Evolutionary conservation across 805 yeast species (phyloP).

Genomic region (Cephaloascus albidus): DNA sequence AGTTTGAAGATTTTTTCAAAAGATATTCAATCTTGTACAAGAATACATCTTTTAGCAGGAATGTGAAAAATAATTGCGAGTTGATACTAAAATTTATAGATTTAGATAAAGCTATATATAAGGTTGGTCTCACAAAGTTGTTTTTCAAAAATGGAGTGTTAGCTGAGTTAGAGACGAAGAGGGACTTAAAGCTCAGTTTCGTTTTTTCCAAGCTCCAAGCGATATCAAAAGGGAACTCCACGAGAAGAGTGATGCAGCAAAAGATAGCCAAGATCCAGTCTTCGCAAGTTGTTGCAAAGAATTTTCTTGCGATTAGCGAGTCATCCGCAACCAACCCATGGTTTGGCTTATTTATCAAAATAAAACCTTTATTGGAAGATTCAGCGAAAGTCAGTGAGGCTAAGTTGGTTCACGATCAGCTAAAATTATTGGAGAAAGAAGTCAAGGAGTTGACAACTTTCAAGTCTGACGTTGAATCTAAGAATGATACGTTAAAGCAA

Average conservation of each 20-base stretch:
- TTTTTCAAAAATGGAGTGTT: conserved; percentile 72
- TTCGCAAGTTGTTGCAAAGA: conserved; percentile 54
- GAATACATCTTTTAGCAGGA: conserved; percentile 30
- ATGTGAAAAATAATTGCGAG: conserved; percentile 61
- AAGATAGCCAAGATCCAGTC: conserved; percentile 59
- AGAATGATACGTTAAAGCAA: conserved; percentile 14
- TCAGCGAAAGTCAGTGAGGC: conserved; percentile 51
- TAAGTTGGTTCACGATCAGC: conserved; percentile 46
- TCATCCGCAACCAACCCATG: conserved; percentile 52
- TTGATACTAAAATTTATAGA: conserved; percentile 53
- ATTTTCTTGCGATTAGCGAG: conserved; percentile 43
- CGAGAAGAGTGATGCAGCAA: conserved; percentile 37
- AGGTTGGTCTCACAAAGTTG: conserved; percentile 63
- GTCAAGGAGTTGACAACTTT: conserved; percentile 24
- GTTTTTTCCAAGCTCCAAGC: conserved; percentile 59
- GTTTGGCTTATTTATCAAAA: conserved; percentile 61
- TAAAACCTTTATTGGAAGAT: conserved; percentile 70
- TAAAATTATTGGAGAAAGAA: conserved; percentile 39
- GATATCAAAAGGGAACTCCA: conserved; percentile 50
- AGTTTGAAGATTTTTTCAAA: conserved; percentile 68
- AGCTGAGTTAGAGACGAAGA: conserved; percentile 67
- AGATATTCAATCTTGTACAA: conserved; percentile 66
- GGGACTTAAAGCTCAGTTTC: conserved; percentile 53
- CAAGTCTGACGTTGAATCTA: conserved; percentile 12
- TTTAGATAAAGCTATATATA: conserved; percentile 50